Evolutionary conservation across 805 yeast species (phyloP), one percentile per base, ranked within the genome.

Genomic region (Priceomyces medius): DNA sequence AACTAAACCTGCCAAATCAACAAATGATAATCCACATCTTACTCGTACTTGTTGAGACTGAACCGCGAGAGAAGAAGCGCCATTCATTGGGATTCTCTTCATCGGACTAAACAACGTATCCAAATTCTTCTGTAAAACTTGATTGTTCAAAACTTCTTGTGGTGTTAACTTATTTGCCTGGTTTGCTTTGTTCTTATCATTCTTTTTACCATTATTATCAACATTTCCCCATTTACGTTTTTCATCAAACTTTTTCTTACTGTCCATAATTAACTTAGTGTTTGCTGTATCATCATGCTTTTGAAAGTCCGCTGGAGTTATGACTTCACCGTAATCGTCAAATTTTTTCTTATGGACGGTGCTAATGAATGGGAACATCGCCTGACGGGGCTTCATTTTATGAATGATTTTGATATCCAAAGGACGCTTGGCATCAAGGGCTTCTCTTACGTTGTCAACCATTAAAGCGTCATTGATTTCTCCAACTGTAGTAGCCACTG

Each of bases 271-370:
- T 26, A 64, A 59, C 46, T 63, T 61, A 18, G 50, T 57, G 44
- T 65, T 64, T 26, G 62, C 55, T 17, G 56, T 64, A 50, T 79
- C 83, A 48, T 80, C 86, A 36, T 71, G 68, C 41, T 73, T 73
- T 47, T 72, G 74, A 53, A 82, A 85, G 50, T 83, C 84, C 28
- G 79, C 77, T 32, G 75, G 74, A 46, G 83, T 81, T 16, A 90
- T 81, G 2, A 82, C 64, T 42, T 80, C 83, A 21, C 99, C 99
- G 59, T 91, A 93, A 49, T 91, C 97, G 56, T 93, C 98, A 35
- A 74, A 66, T 49, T 85, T 79, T 18, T 76, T 66, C 50, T 79
- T 77, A 36, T 71, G 75, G 6, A 55, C 46, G 19, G 49, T 48
- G 1, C 77, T 74, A 28, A 78, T 66, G 50, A 69, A 85, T 9